Evolutionary conservation across 345 rosid species (phyloP).

Genomic region (Cardamine resedifolia): DNA sequence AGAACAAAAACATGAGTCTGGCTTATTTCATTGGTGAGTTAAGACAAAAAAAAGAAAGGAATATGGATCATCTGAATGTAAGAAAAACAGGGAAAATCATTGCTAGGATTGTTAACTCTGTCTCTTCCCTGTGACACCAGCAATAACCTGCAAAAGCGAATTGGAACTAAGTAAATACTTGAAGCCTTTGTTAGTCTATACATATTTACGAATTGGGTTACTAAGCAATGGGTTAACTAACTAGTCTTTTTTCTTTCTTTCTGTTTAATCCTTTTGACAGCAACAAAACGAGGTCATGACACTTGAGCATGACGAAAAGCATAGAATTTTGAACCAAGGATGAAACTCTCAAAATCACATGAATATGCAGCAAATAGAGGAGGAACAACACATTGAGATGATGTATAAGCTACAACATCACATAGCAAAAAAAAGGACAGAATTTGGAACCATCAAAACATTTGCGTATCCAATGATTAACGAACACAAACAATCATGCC

Average conservation of each 20-base stretch:
- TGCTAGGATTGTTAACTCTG: conserved; percentile 40
- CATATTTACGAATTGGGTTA: neutral
- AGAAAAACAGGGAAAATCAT: conserved; percentile 7
- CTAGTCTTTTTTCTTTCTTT: no score
- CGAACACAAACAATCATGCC: neutral
- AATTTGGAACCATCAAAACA: neutral
- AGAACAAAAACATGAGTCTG: conserved; percentile 26
- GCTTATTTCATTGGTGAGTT: conserved; percentile 46
- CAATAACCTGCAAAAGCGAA: conserved; percentile 62
- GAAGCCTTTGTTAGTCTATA: neutral
- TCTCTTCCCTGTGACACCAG: conserved; percentile 83
- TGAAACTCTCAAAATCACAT: conserved; percentile 2
- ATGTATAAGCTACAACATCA: no score
- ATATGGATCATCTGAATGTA: conserved; percentile 14
- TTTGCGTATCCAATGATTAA: neutral
- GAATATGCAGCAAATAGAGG: neutral
- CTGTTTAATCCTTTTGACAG: neutral
- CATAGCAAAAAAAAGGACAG: neutral
- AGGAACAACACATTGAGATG: neutral
- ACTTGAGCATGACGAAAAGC: neutral
- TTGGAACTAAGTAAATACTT: neutral
- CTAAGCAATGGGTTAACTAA: neutral
- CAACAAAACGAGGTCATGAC: neutral
- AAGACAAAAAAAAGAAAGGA: conserved; percentile 18
- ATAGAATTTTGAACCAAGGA: neutral